These are phyloP conservation scores for Sclerospora graminicola DNA, from an alignment of 352 stramenopile genomes.

Conservation along the genomic window DNA sequence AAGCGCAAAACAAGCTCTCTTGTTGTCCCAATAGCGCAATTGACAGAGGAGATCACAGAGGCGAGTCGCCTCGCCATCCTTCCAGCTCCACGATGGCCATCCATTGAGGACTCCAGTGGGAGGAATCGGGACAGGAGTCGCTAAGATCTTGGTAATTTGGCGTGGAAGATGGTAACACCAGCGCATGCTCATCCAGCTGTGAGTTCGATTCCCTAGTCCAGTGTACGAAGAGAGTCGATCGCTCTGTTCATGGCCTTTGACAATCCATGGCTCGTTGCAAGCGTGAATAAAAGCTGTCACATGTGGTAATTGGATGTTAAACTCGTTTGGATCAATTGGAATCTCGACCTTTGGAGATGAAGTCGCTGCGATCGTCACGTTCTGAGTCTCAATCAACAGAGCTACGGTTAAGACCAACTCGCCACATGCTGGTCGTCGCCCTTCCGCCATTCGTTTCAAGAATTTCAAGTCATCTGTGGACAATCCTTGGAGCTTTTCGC, in stretches of 20 bases:
- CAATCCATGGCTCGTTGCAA: constrained; percentile 49
- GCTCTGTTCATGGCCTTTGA: constrained; percentile 7
- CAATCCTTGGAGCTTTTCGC: not conserved
- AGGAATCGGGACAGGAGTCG: constrained; percentile 48
- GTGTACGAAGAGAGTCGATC: constrained; percentile 13
- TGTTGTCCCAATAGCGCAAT: constrained; percentile 56
- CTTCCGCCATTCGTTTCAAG: constrained; percentile 40
- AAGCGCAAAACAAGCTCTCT: constrained; percentile 33
- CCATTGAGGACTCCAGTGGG: constrained; percentile 42
- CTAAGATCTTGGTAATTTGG: constrained; percentile 36
- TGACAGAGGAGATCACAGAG: constrained; percentile 69
- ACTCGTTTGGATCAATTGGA: constrained; percentile 16
- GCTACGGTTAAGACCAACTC: constrained; percentile 57
- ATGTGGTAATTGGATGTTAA: constrained; percentile 23
- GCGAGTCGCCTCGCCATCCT: constrained; percentile 14
- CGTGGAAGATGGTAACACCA: constrained; percentile 74
- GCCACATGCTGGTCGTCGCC: constrained; percentile 34
- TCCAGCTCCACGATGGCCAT: constrained; percentile 52
- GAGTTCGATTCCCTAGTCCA: constrained; percentile 37
- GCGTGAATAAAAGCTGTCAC: constrained; percentile 36
- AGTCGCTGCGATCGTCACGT: constrained; percentile 6
- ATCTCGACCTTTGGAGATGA: constrained; percentile 10
- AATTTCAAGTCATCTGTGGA: constrained; percentile 51
- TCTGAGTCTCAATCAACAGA: constrained; percentile 58
- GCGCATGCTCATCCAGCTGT: constrained; percentile 68